These are phyloP conservation scores for Phaseolus coccineus DNA, from an alignment of 331 rosid genomes.

Conservation along the genomic window DNA sequence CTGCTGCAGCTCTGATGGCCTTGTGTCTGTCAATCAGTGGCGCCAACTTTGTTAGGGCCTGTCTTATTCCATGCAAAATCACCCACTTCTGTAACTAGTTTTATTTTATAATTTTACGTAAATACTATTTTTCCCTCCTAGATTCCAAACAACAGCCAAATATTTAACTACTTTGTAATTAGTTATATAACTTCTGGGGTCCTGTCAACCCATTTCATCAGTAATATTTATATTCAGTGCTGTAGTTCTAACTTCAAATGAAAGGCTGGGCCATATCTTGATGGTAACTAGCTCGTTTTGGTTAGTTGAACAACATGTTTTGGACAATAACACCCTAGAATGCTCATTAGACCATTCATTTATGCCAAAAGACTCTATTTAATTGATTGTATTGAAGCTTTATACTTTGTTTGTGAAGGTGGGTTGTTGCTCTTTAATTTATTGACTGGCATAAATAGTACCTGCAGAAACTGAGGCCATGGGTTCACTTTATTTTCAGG, in stretches of 20 bases:
- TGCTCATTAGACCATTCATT: background rate
- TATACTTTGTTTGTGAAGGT: background rate
- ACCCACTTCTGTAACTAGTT: too few relatives aligned
- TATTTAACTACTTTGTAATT: background rate
- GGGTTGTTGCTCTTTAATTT: background rate
- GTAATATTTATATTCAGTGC: background rate
- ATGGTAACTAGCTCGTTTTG: background rate
- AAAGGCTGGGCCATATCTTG: background rate
- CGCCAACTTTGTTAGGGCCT: too few relatives aligned
- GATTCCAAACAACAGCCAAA: too few relatives aligned
- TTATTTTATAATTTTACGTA: too few relatives aligned
- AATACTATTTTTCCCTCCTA: too few relatives aligned
- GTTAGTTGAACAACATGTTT: background rate
- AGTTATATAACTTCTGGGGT: background rate
- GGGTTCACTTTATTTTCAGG: conserved; percentile 62
- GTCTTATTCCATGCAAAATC: too few relatives aligned
- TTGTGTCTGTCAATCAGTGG: too few relatives aligned
- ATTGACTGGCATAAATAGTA: conserved; percentile 7
- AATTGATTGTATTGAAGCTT: conserved; percentile 10
- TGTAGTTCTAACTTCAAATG: background rate
- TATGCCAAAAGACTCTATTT: background rate
- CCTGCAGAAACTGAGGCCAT: conserved; percentile 39
- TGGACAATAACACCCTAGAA: background rate
- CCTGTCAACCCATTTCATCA: background rate
- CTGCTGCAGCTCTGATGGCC: too few relatives aligned